A percentile compares a stretch with the other conserved stretches of the same genome.
These are phyloP conservation scores for Pichia sp. DNA, from an alignment of 1,139 yeast genomes.

Conservation along the genomic window DNA sequence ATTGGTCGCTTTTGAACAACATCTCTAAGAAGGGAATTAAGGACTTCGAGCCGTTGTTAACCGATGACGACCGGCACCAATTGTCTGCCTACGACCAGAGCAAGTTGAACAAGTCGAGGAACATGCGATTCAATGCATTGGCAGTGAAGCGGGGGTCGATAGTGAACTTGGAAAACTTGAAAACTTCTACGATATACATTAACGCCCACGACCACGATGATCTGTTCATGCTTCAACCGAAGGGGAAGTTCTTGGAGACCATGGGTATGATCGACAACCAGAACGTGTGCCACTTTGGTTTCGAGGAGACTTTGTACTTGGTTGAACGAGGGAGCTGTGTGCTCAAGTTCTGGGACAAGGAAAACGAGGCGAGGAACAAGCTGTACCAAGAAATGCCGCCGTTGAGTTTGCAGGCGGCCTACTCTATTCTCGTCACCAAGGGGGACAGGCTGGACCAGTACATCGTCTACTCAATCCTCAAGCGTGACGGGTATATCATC, in stretches of 20 bases:
- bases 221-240: constrained; percentile 48
- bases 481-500: constrained; percentile 76
- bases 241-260: constrained; percentile 71
- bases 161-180: constrained; percentile 28
- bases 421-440: constrained; percentile 46
- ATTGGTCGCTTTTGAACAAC: constrained; percentile 51
- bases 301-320: constrained; percentile 71
- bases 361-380: constrained; percentile 22
- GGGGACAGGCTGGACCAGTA: constrained; percentile 50
- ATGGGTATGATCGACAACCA: constrained; percentile 57
- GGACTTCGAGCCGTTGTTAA: constrained; percentile 63
- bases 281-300: constrained; percentile 42
- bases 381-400: constrained; percentile 34
- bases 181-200: constrained; percentile 44
- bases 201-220: constrained; percentile 28
- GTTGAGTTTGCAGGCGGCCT: constrained; percentile 63
- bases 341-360: constrained; percentile 39
- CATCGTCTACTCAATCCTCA: constrained; percentile 69
- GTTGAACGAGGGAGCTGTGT: constrained; percentile 79
- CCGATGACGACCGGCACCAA: constrained; percentile 34
- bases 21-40: constrained; percentile 60
- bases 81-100: constrained; percentile 59
- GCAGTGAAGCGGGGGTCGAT: constrained; percentile 48
- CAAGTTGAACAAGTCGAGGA: constrained; percentile 51
- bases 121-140: constrained; percentile 72